Evolutionary conservation across 768 basidiomycete genomes (phyloP), one percentile per base, ranked within the genome.

Genomic region (Lactarius evosmus): DNA sequence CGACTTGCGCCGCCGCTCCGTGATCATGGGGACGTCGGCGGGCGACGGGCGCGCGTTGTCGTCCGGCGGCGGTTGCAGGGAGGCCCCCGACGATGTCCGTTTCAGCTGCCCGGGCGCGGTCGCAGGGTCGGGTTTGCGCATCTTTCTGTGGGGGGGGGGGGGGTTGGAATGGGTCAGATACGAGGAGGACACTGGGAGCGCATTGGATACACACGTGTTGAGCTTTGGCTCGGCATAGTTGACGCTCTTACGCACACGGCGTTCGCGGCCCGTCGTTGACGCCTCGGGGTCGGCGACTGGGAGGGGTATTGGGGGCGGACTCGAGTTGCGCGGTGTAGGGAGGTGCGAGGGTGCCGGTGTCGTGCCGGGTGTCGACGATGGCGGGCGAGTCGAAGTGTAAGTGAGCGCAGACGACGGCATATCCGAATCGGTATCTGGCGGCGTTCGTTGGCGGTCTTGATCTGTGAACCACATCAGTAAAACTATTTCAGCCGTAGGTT

Each of bases 171-270:
- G 14, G 32, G 61, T n/a, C 52, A 59, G n/a, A 32, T 27, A 40
- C n/a, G 22, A 4, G 5, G 38, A 40, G 5, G 38, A 40, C 30
- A 29, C 25, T 11, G 2, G 19, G 2, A 32, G 49, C 11, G 17
- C 17, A 16, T 17, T 6, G 16, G 46, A 50, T 12, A 84, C 86
- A 57, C 72, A 91, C 90, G 90, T 93, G 73, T 93, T 93, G 27
- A 94, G 80, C 72, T 93, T 94, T 12, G 92, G 92, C 71, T 94
- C 92, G 0, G 91, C 79, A 68, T 94, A 93, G 72, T 93, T 93
- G 53, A 94, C 78, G 69, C 91, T 92, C 76, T 88, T 93, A 53
- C 92, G 80, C 22, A 80, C 73, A 56, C 87, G 76, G 80, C 86
- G 75, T 82, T 83, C 71, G 70, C 84, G 73, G 69, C 79, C 72